A percentile compares a stretch with the other conserved stretches of the same genome.
Conservation (phyloP, 2,329 filamentous ascomycete species). For the Colletotrichum sp. region DNA sequence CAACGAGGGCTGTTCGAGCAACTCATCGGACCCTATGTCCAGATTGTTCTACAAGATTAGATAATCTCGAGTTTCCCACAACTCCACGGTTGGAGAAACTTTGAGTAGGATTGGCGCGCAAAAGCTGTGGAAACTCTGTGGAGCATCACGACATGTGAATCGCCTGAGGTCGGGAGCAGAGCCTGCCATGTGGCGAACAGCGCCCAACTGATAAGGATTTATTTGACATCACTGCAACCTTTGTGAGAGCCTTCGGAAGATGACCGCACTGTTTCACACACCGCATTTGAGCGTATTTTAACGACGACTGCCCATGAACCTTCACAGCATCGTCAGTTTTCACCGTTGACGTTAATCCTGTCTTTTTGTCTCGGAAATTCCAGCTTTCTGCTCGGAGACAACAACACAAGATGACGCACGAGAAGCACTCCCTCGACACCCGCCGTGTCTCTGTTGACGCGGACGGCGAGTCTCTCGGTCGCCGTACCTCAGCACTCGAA, state of each 20-base stretch:
- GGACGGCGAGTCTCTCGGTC: not conserved
- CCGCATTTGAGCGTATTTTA: not conserved
- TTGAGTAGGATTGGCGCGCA: conserved; percentile 1
- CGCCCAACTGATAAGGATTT: not conserved
- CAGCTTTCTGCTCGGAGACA: not conserved
- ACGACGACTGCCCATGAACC: not conserved
- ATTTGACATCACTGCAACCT: not conserved
- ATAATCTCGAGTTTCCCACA: not conserved
- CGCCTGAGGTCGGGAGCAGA: not conserved
- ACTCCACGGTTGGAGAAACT: not conserved
- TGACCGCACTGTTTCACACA: not conserved
- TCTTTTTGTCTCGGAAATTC: not conserved
- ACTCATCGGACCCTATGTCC: not conserved
- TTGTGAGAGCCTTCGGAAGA: not conserved
- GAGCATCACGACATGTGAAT: conserved; percentile 1
- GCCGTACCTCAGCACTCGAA: conserved; percentile 2
- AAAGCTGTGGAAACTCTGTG: conserved; percentile 7
- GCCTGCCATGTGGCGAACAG: conserved; percentile 3
- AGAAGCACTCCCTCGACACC: not conserved
- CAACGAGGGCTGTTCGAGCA: not conserved
- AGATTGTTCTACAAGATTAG: not conserved
- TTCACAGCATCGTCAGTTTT: not conserved
- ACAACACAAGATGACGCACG: not conserved
- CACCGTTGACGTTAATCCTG: not conserved
- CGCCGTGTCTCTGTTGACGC: not conserved